Evolutionary conservation across 352 stramenopile species (phyloP), one percentile per base, ranked within the genome.

Genomic region (Albugo candida): DNA sequence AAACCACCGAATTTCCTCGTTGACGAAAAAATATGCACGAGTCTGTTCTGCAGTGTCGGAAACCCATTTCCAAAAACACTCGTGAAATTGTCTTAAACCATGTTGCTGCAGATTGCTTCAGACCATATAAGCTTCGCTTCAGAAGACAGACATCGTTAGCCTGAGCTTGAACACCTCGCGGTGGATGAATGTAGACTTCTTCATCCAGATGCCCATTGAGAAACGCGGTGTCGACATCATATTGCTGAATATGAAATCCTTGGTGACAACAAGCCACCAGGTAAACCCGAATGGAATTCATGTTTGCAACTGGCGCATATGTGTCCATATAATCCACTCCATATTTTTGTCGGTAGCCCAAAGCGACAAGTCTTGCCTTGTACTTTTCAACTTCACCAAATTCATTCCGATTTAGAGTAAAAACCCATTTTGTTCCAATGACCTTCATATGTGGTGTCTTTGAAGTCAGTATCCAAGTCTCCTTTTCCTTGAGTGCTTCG

Each of bases 41-140:
- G 55, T 1, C 54, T 44, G 5, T 3, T n/a, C n/a, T n/a, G n/a
- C n/a, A n/a, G n/a, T n/a, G n/a, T n/a, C n/a, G n/a, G n/a, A n/a
- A n/a, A n/a, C n/a, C n/a, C n/a, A n/a, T n/a, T n/a, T n/a, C n/a
- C n/a, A n/a, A n/a, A n/a, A n/a, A n/a, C n/a, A n/a, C n/a, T n/a
- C n/a, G n/a, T n/a, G n/a, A n/a, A n/a, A n/a, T n/a, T 0, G 21
- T 59, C 39, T 17, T 63, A 56, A 0, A 41, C 61, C 38, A 54
- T 56, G 24, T 63, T 49, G 53, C 52, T 14, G 52, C 54, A 12
- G 56, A 49, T 45, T 64, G 60, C 19, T 62, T 61, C 0, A 61
- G 35, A 14, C 52, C 52, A 27, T 61, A 61, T 6, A 61, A n/a
- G 20, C 48, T 49, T 37, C 49, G 43, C 18, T 38, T 12, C 18